Percentiles rank a stretch among this genome's conserved stretches.
phyloP scores from a whole-genome alignment of 2,329 filamentous ascomycete genomes.

The Penicillium sp. region DNA sequence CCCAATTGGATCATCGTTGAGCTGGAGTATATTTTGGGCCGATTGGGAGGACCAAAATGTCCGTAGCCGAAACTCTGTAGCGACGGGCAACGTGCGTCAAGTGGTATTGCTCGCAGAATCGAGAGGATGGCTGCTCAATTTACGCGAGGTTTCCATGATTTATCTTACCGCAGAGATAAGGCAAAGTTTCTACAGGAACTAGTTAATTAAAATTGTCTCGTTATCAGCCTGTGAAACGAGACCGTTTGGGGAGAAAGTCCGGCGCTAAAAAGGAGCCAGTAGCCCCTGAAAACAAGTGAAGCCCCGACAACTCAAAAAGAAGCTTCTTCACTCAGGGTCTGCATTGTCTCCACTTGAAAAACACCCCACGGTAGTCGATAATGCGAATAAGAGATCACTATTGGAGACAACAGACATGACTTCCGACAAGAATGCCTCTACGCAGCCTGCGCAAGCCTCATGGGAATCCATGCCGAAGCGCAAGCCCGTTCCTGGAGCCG shows the following conservation, averaged over 20 bases:
- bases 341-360: not conserved
- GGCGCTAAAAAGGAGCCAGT: constrained; percentile 3
- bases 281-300: constrained; percentile 6
- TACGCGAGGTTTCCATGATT: not conserved
- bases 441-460: constrained; percentile 4
- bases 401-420: not conserved
- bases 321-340: constrained; percentile 5
- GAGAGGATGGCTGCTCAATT: not conserved
- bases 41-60: not conserved
- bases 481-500: constrained; percentile 18
- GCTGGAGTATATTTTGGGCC: not conserved
- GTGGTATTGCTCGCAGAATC: not conserved
- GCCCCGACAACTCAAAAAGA: not conserved
- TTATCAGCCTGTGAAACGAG: not conserved
- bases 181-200: not conserved
- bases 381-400: not conserved
- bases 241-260: not conserved
- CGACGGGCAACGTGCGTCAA: not conserved
- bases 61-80: not conserved
- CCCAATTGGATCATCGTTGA: not conserved
- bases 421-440: not conserved
- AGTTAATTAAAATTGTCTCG: not conserved
- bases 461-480: constrained; percentile 19
- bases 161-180: not conserved
- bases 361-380: not conserved